Evolutionary conservation across 495 filamentous ascomycete genomes (phyloP).

Genomic region (Penicillium cataractarum): DNA sequence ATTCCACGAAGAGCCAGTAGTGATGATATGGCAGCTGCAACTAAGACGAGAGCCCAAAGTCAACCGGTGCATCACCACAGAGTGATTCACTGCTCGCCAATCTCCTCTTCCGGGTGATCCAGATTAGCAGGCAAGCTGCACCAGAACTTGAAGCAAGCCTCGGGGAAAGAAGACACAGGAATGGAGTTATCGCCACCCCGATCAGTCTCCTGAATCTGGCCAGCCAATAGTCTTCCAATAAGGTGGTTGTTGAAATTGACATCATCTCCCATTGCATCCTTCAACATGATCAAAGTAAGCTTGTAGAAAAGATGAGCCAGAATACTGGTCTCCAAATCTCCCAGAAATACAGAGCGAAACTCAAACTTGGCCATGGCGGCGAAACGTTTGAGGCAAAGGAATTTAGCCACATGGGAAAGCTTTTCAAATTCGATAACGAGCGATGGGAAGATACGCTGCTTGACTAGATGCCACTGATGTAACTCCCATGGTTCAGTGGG

Average conservation of each 20-base stretch:
- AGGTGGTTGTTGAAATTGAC: background rate
- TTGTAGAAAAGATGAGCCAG: background rate
- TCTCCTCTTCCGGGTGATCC: background rate
- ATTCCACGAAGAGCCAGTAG: too few relatives aligned
- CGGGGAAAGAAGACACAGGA: background rate
- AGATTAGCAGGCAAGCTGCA: background rate
- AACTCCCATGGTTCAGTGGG: background rate
- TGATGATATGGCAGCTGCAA: background rate
- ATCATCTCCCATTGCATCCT: background rate
- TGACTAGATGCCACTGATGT: background rate
- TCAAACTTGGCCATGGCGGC: background rate
- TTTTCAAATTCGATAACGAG: background rate
- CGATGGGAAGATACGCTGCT: background rate
- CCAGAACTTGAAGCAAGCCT: background rate
- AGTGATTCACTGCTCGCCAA: background rate
- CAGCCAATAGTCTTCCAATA: background rate
- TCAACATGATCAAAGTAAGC: background rate
- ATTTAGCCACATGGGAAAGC: background rate
- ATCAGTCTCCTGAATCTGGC: background rate
- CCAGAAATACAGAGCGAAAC: background rate
- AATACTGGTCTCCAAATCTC: background rate
- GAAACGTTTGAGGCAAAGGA: background rate
- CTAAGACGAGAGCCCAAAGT: background rate
- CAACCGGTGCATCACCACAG: background rate
- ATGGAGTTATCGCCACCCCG: background rate